Evolutionary conservation across 805 yeast genomes (phyloP).

Genomic region (Candida cerambycidarum): DNA sequence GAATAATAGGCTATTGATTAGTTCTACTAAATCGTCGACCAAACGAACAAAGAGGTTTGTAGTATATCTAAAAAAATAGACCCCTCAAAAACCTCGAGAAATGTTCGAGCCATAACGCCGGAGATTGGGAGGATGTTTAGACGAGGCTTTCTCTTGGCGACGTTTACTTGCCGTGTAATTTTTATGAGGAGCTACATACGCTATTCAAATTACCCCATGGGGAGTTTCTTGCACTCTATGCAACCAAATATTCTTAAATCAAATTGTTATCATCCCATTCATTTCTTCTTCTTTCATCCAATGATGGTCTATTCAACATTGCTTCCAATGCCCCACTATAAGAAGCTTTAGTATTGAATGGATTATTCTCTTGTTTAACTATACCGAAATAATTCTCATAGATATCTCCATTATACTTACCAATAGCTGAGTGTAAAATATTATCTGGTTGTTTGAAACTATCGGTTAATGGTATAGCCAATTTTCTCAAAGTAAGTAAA

Average conservation of each 20-base stretch:
- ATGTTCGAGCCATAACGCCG: too few relatives aligned
- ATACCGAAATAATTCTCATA: conserved; percentile 71
- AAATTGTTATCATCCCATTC: conserved; percentile 19
- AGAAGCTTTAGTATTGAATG: conserved; percentile 57
- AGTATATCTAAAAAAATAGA: not conserved
- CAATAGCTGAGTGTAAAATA: conserved; percentile 79
- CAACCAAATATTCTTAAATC: too few relatives aligned
- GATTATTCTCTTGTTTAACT: conserved; percentile 51
- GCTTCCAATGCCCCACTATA: conserved; percentile 43
- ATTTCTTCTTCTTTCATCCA: conserved; percentile 33
- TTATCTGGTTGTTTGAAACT: conserved; percentile 80
- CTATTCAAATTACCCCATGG: conserved; percentile 1
- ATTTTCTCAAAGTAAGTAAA: conserved; percentile 45
- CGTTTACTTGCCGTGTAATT: too few relatives aligned
- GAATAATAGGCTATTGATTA: too few relatives aligned
- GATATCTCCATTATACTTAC: conserved; percentile 77
- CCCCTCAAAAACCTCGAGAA: not conserved
- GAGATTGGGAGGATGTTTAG: too few relatives aligned
- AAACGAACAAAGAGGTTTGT: not conserved
- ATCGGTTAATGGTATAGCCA: conserved; percentile 78
- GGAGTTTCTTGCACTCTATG: too few relatives aligned
- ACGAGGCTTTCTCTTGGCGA: too few relatives aligned
- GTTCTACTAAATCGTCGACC: too few relatives aligned
- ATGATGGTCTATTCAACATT: conserved; percentile 34
- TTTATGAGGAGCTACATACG: too few relatives aligned